These are phyloP conservation scores for Punctularia strigosozonata DNA, from an alignment of 768 basidiomycete genomes.

Conservation along the genomic window DNA sequence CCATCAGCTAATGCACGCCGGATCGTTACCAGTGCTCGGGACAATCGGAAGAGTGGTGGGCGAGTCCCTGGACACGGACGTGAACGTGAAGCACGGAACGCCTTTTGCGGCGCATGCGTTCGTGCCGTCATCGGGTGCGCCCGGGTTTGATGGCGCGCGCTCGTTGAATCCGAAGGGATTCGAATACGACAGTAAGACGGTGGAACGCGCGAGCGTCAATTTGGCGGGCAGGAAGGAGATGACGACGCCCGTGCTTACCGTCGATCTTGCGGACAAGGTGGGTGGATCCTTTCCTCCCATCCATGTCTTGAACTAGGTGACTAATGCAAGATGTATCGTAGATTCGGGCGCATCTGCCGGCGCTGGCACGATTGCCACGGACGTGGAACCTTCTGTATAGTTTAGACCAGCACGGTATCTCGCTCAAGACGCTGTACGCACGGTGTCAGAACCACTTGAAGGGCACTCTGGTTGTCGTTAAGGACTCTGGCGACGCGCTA, in stretches of 20 bases:
- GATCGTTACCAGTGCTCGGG: too few relatives aligned
- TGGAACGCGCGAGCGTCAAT: conserved; percentile 33
- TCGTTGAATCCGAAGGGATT: conserved; percentile 59
- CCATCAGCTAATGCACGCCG: too few relatives aligned
- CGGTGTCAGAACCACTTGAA: conserved; percentile 37
- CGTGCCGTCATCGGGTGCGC: conserved; percentile 50
- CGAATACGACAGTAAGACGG: conserved; percentile 18
- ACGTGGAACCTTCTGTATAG: conserved; percentile 80
- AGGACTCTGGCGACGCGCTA: conserved; percentile 46
- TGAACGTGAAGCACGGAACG: conserved; percentile 28
- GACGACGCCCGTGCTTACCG: conserved; percentile 40
- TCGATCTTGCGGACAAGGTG: conserved; percentile 50
- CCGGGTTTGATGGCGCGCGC: conserved; percentile 59
- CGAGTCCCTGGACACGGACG: too few relatives aligned
- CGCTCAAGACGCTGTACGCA: conserved; percentile 76
- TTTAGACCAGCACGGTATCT: conserved; percentile 91
- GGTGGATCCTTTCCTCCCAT: conserved; percentile 14
- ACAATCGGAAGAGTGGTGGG: too few relatives aligned
- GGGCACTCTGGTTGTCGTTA: conserved; percentile 51
- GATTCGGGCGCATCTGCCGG: conserved; percentile 51
- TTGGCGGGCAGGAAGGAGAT: conserved; percentile 43
- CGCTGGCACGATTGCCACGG: conserved; percentile 56
- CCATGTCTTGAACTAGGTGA: not conserved
- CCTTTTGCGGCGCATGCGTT: conserved; percentile 38
- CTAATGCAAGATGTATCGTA: conserved; percentile 1